Evolutionary conservation across 495 filamentous ascomycete genomes (phyloP), one percentile per base, ranked within the genome.

Genomic region (Trichoderma orchidacearum): DNA sequence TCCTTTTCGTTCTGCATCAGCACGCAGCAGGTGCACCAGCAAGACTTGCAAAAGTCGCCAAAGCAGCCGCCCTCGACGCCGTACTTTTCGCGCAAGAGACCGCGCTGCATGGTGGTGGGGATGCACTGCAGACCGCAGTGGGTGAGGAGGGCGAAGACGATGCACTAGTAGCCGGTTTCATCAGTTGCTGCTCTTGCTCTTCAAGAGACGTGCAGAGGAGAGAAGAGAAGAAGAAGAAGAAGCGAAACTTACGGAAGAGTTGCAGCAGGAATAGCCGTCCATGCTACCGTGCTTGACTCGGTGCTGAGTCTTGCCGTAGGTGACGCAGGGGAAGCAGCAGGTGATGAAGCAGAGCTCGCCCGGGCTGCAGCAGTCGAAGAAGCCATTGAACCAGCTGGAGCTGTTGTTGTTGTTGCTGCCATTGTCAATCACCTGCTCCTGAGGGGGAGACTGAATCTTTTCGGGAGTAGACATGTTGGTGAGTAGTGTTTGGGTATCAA

Each of bases 221-320:
- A n/a, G n/a, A n/a, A n/a, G n/a, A n/a, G n/a, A n/a, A n/a, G n/a
- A n/a, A n/a, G n/a, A n/a, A n/a, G n/a, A n/a, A 54, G 3, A 27
- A 41, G 53, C 31, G 13, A 5, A 25, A 58, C 69, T 53, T 63
- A 77, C 75, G 29, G 64, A 66, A 23, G 61, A 67, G 61, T 78
- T 78, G 60, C 73, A 64, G 21, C 66, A 62, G 51, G 68, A 63
- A 58, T 74, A 78, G 13, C 62, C 69, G n/a, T 67, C 59, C 56
- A 76, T 62, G 51, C 61, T 63, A 28, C 59, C 62, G 53, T 70
- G 56, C 60, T 71, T 71, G 27, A 75, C 52, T 1, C 75, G 70
- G 54, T 78, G 65, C 56, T 73, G 68, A 23, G 71, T 75, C 62
- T 66, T 73, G 51, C 75, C 74, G 55, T 73, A 75, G 8, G 70